phyloP scores from a whole-genome alignment of 164 flowering plant genomes.

The Aristolochia fimbriata region DNA sequence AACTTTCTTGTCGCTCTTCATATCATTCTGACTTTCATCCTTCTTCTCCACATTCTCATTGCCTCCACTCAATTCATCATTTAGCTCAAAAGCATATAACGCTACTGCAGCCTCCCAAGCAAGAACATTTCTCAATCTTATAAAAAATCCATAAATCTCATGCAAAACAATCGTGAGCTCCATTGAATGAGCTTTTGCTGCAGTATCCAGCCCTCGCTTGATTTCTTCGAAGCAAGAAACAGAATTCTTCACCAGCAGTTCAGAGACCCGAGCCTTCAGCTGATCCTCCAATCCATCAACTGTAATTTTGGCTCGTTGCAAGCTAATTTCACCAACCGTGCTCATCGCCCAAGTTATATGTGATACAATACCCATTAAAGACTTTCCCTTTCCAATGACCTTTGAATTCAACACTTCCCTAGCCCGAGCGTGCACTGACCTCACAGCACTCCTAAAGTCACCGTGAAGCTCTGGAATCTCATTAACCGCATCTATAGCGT shows the following conservation, averaged over 20 bases:
- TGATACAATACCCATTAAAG: conserved; percentile 16
- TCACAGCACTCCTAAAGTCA: conserved; percentile 43
- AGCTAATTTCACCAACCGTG: conserved; percentile 43
- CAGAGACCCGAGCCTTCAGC: conserved; percentile 18
- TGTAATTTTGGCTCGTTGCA: conserved; percentile 24
- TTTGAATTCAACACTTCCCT: conserved; percentile 52
- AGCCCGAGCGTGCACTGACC: conserved; percentile 32
- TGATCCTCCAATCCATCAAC: conserved; percentile 21
- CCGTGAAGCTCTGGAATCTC: conserved; percentile 53
- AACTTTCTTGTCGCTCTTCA: conserved; percentile 55
- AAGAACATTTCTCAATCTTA: conserved; percentile 38
- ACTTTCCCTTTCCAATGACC: conserved; percentile 23
- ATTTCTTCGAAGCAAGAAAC: neutral
- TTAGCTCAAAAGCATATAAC: conserved; percentile 36
- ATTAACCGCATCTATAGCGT: conserved; percentile 19
- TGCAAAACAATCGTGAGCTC: conserved; percentile 27
- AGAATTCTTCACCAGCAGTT: conserved; percentile 24
- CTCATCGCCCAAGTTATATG: conserved; percentile 27
- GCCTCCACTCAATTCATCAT: conserved; percentile 21
- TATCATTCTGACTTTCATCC: conserved; percentile 38
- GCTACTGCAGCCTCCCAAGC: conserved; percentile 66
- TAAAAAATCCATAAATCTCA: conserved; percentile 28
- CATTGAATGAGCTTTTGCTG: conserved; percentile 16
- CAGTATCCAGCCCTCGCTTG: neutral
- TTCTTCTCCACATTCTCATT: conserved; percentile 13